phyloP scores from a whole-genome alignment of 805 yeast genomes.

The Candida maris region DNA sequence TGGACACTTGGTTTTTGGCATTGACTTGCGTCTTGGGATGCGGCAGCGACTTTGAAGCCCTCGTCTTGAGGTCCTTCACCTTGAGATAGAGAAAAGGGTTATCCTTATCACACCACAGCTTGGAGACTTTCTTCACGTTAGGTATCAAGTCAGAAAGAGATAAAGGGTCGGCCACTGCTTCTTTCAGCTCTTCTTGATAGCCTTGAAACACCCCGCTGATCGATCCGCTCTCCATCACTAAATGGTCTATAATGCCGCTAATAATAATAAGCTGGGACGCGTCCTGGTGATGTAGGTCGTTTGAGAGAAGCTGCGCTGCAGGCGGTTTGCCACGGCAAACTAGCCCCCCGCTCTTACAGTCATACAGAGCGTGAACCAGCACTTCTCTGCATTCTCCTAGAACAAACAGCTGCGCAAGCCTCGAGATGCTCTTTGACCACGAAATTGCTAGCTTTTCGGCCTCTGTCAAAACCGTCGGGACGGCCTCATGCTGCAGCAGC shows the following conservation, averaged over 20 bases:
- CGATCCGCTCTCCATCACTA: constrained; percentile 26
- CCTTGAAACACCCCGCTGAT: constrained; percentile 14
- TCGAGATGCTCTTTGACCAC: constrained; percentile 42
- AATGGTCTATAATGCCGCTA: constrained; percentile 63
- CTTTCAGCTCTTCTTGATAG: constrained; percentile 21
- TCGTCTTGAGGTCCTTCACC: constrained; percentile 61
- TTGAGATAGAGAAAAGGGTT: constrained; percentile 29
- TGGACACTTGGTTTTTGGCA: constrained; percentile 57
- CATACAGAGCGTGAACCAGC: constrained; percentile 49
- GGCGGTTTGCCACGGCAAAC: not conserved
- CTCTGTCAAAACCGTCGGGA: not conserved
- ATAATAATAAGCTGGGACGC: constrained; percentile 38
- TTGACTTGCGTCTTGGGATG: constrained; percentile 47
- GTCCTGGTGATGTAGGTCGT: constrained; percentile 4
- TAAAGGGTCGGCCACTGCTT: constrained; percentile 6
- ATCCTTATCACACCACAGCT: constrained; percentile 26
- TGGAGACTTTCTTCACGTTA: constrained; percentile 6
- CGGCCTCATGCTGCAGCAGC: not conserved
- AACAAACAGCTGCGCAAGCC: constrained; percentile 39
- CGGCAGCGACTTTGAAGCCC: constrained; percentile 44
- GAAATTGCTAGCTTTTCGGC: constrained; percentile 21
- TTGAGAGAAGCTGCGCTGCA: constrained; percentile 4
- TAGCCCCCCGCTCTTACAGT: constrained; percentile 22
- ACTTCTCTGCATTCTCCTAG: constrained; percentile 61
- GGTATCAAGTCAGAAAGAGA: constrained; percentile 22